phyloP scores from a whole-genome alignment of 345 rosid genomes.

The Citrus reticulata region DNA sequence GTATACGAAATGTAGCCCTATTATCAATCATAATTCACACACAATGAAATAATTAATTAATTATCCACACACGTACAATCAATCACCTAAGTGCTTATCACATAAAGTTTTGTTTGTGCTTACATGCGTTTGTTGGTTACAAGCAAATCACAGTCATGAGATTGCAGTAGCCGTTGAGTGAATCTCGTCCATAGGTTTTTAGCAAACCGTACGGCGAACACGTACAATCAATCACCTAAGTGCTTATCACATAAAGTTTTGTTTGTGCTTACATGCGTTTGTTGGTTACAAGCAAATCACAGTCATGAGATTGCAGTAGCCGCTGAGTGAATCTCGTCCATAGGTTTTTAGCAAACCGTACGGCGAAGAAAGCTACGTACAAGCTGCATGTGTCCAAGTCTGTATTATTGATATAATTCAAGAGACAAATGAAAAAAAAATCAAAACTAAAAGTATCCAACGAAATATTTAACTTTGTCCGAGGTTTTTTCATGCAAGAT shows the following conservation, averaged over 20 bases:
- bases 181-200: background rate
- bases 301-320: background rate
- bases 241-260: background rate
- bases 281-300: background rate
- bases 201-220: background rate
- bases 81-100: background rate
- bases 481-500: background rate
- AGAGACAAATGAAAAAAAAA: background rate
- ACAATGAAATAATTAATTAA: too few relatives aligned
- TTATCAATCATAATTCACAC: too few relatives aligned
- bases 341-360: background rate
- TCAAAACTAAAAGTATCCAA: background rate
- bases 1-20: too few relatives aligned
- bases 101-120: background rate
- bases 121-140: background rate
- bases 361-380: background rate
- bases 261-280: background rate
- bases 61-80: background rate
- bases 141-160: background rate
- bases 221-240: background rate
- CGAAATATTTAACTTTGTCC: background rate
- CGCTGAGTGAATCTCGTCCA: background rate
- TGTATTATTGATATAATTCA: background rate
- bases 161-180: background rate
- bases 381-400: too few relatives aligned